phyloP scores from a whole-genome alignment of 768 basidiomycete species.

The Calocera cornea region DNA sequence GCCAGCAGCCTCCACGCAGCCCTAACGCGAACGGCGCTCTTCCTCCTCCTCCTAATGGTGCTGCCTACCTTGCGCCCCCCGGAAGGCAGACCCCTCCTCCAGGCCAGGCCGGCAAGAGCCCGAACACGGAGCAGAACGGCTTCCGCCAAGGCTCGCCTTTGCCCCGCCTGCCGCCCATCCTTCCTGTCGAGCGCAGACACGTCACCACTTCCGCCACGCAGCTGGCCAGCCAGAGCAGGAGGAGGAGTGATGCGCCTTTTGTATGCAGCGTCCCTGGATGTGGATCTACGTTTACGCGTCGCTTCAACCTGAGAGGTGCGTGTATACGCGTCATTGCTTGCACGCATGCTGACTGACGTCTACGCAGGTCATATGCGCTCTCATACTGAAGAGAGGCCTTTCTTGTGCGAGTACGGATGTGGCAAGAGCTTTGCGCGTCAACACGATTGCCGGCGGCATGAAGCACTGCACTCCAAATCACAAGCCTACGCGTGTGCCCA shows the following conservation, averaged over 20 bases:
- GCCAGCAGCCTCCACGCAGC: constrained; percentile 5
- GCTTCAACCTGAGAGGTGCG: constrained; percentile 74
- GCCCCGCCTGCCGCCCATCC: constrained; percentile 62
- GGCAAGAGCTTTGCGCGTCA: constrained; percentile 90
- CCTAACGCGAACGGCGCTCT: constrained; percentile 12
- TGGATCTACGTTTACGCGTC: constrained; percentile 91
- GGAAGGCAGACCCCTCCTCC: constrained; percentile 9
- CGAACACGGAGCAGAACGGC: constrained; percentile 5
- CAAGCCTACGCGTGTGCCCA: constrained; percentile 78
- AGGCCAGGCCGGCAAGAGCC: constrained; percentile 14
- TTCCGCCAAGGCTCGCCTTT: constrained; percentile 16
- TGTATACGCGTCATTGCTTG: constrained; percentile 8
- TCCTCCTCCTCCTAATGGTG: constrained; percentile 13
- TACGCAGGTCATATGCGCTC: constrained; percentile 75
- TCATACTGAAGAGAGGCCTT: constrained; percentile 90
- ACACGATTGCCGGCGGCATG: constrained; percentile 97
- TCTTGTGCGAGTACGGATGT: constrained; percentile 85
- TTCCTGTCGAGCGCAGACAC: constrained; percentile 86
- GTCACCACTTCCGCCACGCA: constrained; percentile 92
- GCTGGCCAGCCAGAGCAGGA: constrained; percentile 74
- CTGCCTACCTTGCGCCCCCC: constrained; percentile 10
- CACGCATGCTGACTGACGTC: constrained; percentile 9
- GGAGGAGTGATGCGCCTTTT: constrained; percentile 85
- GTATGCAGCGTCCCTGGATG: constrained; percentile 89
- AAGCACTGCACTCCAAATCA: constrained; percentile 75